Conservation (phyloP, 2,329 filamentous ascomycete species). For the Grosmannia serpens region DNA sequence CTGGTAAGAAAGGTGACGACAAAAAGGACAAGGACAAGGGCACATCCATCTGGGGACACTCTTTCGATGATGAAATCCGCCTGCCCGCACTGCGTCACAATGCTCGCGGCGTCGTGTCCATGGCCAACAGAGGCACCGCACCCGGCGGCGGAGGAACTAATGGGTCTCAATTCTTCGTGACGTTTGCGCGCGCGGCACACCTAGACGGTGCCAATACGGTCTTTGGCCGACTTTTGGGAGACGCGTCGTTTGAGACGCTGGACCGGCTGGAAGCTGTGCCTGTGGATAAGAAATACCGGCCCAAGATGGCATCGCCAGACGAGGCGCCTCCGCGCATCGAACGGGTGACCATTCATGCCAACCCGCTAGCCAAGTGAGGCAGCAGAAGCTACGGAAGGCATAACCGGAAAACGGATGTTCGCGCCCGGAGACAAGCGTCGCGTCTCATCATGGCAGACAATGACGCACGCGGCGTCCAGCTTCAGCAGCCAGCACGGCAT, state of each 20-base stretch:
- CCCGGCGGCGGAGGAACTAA: conserved; percentile 39
- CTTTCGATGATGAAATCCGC: conserved; percentile 73
- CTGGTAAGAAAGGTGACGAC: conserved; percentile 28
- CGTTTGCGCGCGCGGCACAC: conserved; percentile 66
- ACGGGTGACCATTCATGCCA: conserved; percentile 64
- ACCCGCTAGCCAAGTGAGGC: conserved; percentile 51
- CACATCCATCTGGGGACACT: conserved; percentile 59
- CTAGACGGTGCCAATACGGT: conserved; percentile 77
- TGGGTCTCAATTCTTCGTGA: conserved; percentile 72
- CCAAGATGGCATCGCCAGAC: conserved; percentile 30
- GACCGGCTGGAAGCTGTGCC: conserved; percentile 59
- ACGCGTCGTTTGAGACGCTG: conserved; percentile 52
- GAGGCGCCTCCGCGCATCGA: conserved; percentile 38
- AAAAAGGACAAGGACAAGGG: conserved; percentile 37
- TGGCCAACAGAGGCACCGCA: conserved; percentile 59
- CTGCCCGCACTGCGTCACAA: conserved; percentile 54
- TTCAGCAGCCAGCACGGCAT: not conserved
- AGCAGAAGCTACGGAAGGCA: not conserved
- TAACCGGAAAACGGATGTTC: not conserved
- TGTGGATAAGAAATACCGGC: conserved; percentile 69
- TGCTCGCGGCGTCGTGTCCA: conserved; percentile 58
- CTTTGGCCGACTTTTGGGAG: conserved; percentile 63
- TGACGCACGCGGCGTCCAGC: not conserved
- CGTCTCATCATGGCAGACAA: not conserved
- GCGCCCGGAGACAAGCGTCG: not conserved